A percentile compares a stretch with the other conserved stretches of the same genome.
These are phyloP conservation scores for Phytopythium litorale DNA, from an alignment of 352 stramenopile genomes.

Conservation along the genomic window DNA sequence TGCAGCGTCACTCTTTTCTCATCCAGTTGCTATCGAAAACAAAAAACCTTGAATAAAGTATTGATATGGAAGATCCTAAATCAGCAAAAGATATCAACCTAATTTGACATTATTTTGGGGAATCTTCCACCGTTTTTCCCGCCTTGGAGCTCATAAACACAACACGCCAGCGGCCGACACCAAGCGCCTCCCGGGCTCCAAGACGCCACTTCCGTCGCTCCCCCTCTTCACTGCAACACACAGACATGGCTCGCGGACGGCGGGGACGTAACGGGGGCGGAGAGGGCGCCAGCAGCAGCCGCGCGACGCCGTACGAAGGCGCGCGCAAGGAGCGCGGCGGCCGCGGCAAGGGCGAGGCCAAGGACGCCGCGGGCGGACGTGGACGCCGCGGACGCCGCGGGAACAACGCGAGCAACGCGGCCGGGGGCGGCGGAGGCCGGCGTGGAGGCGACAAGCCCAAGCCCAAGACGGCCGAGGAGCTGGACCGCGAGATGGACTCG, in stretches of 20 bases:
- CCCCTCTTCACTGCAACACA: neutral
- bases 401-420: conserved; percentile 18
- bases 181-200: neutral
- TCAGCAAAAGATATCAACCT: too few species aligned
- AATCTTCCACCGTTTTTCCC: neutral
- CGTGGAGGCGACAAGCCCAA: conserved; percentile 41
- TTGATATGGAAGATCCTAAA: too few species aligned
- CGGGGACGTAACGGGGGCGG: conserved; percentile 25
- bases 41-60: too few species aligned
- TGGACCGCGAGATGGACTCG: conserved; percentile 83
- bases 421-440: neutral
- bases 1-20: neutral
- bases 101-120: too few species aligned
- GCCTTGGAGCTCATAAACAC: neutral
- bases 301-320: conserved; percentile 43
- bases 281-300: conserved; percentile 12
- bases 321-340: conserved; percentile 19
- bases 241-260: conserved; percentile 32
- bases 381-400: conserved; percentile 15
- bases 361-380: conserved; percentile 2
- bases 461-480: conserved; percentile 69
- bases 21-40: neutral
- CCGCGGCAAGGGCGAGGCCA: conserved; percentile 13
- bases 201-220: neutral
- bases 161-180: neutral